These are phyloP conservation scores for Xylaria grammica DNA, from an alignment of 495 filamentous ascomycete genomes.

Conservation along the genomic window DNA sequence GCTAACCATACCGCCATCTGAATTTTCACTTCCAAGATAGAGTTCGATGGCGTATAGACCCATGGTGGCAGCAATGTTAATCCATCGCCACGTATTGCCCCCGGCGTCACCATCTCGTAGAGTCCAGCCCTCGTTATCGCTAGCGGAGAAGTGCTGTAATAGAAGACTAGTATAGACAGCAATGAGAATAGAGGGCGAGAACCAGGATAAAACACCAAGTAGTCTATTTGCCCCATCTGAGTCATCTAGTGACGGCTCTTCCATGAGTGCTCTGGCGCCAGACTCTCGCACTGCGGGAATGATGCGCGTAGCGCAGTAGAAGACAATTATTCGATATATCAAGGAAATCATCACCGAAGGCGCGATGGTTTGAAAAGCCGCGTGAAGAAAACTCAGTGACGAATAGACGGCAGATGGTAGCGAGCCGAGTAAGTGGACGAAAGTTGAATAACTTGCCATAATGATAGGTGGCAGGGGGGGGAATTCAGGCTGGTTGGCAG, in stretches of 20 bases:
- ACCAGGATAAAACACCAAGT: conserved; percentile 84
- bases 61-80: conserved; percentile 89
- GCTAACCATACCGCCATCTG: conserved; percentile 68
- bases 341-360: conserved; percentile 94
- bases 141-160: conserved; percentile 91
- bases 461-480: conserved; percentile 94
- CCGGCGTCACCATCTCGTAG: conserved; percentile 76
- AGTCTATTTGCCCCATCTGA: conserved; percentile 79
- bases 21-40: conserved; percentile 77
- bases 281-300: conserved; percentile 90
- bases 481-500: conserved; percentile 72
- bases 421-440: conserved; percentile 80
- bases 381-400: conserved; percentile 82
- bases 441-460: conserved; percentile 96
- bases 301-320: conserved; percentile 94
- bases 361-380: conserved; percentile 90
- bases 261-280: conserved; percentile 78
- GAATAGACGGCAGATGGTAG: conserved; percentile 85
- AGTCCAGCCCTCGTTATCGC: conserved; percentile 78
- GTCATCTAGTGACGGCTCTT: conserved; percentile 85
- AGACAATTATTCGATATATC: conserved; percentile 87
- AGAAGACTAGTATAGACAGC: conserved; percentile 96
- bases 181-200: conserved; percentile 89
- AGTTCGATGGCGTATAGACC: conserved; percentile 86
- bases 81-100: conserved; percentile 89